Base-by-base conservation (phyloP, 179 eudicot species). In the Silene vulgaris region DNA sequence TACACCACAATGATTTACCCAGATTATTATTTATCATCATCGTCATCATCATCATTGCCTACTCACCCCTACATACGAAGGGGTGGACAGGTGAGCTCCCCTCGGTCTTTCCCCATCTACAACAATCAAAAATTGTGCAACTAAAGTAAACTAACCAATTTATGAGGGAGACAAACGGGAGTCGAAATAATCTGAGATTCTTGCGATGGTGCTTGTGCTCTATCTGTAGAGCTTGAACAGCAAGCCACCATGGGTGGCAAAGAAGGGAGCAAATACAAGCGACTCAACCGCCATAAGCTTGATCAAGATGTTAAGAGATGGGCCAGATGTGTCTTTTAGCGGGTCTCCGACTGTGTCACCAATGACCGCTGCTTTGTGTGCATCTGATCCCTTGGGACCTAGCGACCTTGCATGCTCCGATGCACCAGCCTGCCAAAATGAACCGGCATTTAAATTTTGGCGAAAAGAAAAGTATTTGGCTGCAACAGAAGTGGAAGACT, bases 271-370 rank as follows among this genome's bases (percentile, higher is more conserved):
- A 52, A 92, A 92, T 45, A 92, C 97, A 32, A 92, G 86, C 0
- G 97, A 92, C 78, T 92, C 97, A 0, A 92, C 97, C 4, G 97
- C 97, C 97, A 92, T 92, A 4, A 92, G 92, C 90, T 92, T 92
- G 83, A 92, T 92, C 45, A 92, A 86, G 75, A 92, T 92, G 89
- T 92, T 92, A 43, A 91, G 84, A 0, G 97, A 88, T 30, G 97
- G 97, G 23, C 97, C 97, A 0, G 96, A 92, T 62, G 97, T 92
- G 86, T 92, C 97, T 87, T 92, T 92, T 50, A 92, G 88, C 13
- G 97, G 97, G 85, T 92, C 97, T 28, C 97, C 97, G 5, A 92
- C 82, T 7, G 97, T 92, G 89, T 92, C 97, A 11, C 97, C 97
- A 3, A 92, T 92, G 65, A 92, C 96, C 13, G 97, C 97, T 16